Percentiles rank a stretch among this genome's conserved stretches.
phyloP scores from a whole-genome alignment of 2,329 filamentous ascomycete genomes.

The Aspergillus costaricaensis region DNA sequence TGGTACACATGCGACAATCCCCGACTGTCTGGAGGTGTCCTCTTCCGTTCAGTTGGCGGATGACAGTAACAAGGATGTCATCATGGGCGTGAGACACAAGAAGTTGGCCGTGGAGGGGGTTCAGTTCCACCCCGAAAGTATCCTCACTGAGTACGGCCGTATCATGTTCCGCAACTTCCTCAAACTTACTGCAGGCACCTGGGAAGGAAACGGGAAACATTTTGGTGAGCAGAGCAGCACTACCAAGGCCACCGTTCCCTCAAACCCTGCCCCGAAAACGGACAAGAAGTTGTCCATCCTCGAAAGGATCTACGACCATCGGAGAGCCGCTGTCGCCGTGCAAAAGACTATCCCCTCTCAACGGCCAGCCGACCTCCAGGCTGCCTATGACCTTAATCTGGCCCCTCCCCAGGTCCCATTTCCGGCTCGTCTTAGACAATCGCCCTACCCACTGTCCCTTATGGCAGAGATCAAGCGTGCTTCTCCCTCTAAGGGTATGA shows the following conservation, averaged over 20 bases:
- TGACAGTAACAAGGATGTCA: conserved; percentile 76
- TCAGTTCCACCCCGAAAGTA: conserved; percentile 97
- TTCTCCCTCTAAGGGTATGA: conserved; percentile 93
- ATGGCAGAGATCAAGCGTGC: conserved; percentile 98
- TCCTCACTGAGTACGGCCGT: conserved; percentile 84
- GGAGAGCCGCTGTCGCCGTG: conserved; percentile 71
- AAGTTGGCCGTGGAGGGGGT: conserved; percentile 90
- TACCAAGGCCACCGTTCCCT: conserved; percentile 16
- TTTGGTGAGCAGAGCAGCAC: conserved; percentile 26
- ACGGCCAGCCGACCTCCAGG: conserved; percentile 78
- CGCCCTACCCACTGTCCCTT: conserved; percentile 83
- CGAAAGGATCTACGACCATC: conserved; percentile 83
- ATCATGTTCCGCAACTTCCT: conserved; percentile 93
- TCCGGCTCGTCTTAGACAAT: conserved; percentile 73
- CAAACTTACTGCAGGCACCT: conserved; percentile 83
- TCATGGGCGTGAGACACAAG: conserved; percentile 96
- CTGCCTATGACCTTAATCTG: conserved; percentile 79
- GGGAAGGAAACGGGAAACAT: conserved; percentile 70
- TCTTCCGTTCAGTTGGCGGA: conserved; percentile 79
- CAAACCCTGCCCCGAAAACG: conserved; percentile 30
- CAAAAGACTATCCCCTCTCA: conserved; percentile 88
- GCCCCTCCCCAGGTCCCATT: conserved; percentile 83
- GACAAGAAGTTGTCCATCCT: conserved; percentile 79
- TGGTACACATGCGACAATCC: conserved; percentile 84
- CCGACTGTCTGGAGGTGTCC: conserved; percentile 81